Base-by-base conservation (phyloP, 805 yeast species). In the Saturnispora zaruensis region DNA sequence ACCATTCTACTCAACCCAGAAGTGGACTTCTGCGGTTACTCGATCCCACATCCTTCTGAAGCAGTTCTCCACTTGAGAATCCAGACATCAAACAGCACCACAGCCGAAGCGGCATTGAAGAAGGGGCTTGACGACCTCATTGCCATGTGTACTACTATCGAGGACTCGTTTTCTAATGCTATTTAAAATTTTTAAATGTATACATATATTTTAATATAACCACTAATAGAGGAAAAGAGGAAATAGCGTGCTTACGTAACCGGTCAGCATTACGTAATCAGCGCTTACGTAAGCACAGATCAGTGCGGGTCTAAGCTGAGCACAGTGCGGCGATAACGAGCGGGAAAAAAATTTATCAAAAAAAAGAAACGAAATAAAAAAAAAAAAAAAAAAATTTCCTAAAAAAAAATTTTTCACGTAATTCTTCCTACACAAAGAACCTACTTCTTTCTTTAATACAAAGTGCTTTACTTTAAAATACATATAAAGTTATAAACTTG, bases 11-110 rank as follows among this genome's bases (percentile, higher is more conserved):
- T 91, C 70, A 93, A 93, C 63, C 96, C 97, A 36, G 95, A 89
- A 57, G 99, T 93, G 24, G 99, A 93, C 64, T 93, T 93, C 66
- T 91, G 98, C 64, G 99, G 99, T 50, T 93, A 93, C 70, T 88
- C 97, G 41, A 93, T 93, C 57, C 99, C 99, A 9, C 99, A 93
- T 68, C 99, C 99, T 18, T 87, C 96, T 33, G 99, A 93, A 69
- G 75, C 87, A 53, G 84, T 85, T 58, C 72, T 93, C 68, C 88
- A 93, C 69, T 66, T 93, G 51, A 81, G 99, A 70, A 88, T 93
- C 55, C 99, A 93, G 71, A 93, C 99, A 1, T 90, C 89, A 63
- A 96, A 84, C 45, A 70, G 69, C 53, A 76, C 79, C 56, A 83
- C 97, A 3, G 98, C 98, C 3, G 81, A 87, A 37, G 96, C 91